Evolutionary conservation across 1,284 basidiomycete genomes (phyloP), one percentile per base, ranked within the genome.

Genomic region (Moesziomyces globuligerus): DNA sequence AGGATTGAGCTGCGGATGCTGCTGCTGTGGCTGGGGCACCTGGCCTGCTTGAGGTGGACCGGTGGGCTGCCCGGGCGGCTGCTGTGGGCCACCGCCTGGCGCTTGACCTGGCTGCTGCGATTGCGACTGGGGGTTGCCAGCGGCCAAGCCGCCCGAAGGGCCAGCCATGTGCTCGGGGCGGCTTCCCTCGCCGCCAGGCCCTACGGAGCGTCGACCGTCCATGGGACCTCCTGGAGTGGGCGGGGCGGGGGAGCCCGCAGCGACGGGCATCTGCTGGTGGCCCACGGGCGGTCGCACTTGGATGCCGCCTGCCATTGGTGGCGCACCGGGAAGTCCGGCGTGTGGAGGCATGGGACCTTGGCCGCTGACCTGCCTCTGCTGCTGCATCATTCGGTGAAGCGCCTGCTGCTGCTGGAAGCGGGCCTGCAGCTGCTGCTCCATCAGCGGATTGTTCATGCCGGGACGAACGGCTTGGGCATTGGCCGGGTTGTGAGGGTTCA

Each of bases 351-450:
- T 49, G 7, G 54, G 46, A 26, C 41, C 46, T 7, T 62, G 59
- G 7, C 40, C 59, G 40, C 59, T 29, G 15, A 45, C 52, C 41
- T 74, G 72, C 17, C 67, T 48, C 41, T 74, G 72, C 51, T 75
- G 73, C 53, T 77, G 75, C 64, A 72, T 67, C 65, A 64, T 64
- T 26, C 70, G 64, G n/a, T 72, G 65, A 17, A 72, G 52, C 9
- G 64, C 60, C 52, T 77, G 75, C 55, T 75, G 75, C 50, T 74
- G 58, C 37, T 74, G 59, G 25, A 77, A 36, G 5, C 75, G 73
- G 28, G 73, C 73, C 29, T 77, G 75, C 21, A 75, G 49, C 62
- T 77, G 75, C 38, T 73, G 68, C 21, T 77, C 75, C 52, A 64
- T 60, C 26, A 51, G 54, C 39, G 48, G 60, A 29, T 53, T 66